These are phyloP conservation scores for Syzygium grande DNA, from an alignment of 345 rosid genomes.

Conservation along the genomic window DNA sequence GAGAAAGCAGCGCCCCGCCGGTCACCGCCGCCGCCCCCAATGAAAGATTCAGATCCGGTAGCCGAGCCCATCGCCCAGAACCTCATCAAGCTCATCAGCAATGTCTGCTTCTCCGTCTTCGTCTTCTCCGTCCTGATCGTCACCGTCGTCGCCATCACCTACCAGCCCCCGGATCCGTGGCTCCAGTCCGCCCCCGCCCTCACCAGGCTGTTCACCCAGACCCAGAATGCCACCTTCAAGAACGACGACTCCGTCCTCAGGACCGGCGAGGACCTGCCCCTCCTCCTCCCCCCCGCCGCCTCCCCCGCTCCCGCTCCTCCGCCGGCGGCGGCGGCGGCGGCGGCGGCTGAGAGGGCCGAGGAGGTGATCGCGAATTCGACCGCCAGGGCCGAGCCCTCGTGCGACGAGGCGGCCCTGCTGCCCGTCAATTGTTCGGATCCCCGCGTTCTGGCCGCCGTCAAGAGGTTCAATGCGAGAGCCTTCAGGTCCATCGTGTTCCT, in stretches of 20 bases:
- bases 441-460: constrained; percentile 47
- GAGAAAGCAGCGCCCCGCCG: too few relatives aligned
- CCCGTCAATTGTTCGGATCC: constrained; percentile 89
- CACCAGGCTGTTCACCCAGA: constrained; percentile 58
- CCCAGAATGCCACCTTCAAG: constrained; percentile 75
- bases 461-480: constrained; percentile 64
- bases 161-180: constrained; percentile 98
- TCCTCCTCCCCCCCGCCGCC: constrained; percentile 2
- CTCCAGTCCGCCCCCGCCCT: constrained; percentile 85
- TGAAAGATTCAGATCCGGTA: constrained; percentile 59
- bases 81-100: constrained; percentile 69
- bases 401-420: constrained; percentile 31
- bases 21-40: background rate
- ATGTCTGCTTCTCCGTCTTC: constrained; percentile 84
- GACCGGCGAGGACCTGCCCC: constrained; percentile 71
- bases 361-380: constrained; percentile 32
- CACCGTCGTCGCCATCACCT: constrained; percentile 78
- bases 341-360: constrained; percentile 36
- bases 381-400: background rate
- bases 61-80: constrained; percentile 79
- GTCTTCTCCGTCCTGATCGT: constrained; percentile 76
- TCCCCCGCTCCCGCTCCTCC: constrained; percentile 14
- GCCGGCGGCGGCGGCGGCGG: constrained; percentile 10
- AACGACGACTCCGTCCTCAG: constrained; percentile 56
- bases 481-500: constrained; percentile 73